Evolutionary conservation across 805 yeast species (phyloP).

Genomic region (Pichia scutulata): DNA sequence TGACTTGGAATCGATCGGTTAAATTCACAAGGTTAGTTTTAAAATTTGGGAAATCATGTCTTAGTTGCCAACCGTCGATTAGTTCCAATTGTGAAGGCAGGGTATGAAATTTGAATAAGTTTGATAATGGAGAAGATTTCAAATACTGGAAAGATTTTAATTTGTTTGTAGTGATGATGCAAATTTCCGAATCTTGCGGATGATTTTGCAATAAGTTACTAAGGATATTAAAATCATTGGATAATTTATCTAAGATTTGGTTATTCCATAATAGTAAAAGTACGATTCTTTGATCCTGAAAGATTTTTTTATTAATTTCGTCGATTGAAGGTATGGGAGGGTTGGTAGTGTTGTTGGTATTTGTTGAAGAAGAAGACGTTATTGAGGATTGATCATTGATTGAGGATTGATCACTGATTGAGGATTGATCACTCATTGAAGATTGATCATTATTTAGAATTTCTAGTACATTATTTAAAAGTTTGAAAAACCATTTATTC

Average conservation of each 20-base stretch:
- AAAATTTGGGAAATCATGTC: constrained; percentile 22
- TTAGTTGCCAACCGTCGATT: constrained; percentile 28
- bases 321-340: constrained; percentile 13
- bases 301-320: constrained; percentile 15
- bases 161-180: constrained; percentile 23
- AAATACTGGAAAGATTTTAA: constrained; percentile 15
- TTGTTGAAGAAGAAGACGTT: not conserved
- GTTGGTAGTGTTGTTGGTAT: too few relatives aligned
- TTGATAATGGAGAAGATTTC: constrained; percentile 6
- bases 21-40: constrained; percentile 25
- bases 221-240: constrained; percentile 19
- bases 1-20: constrained; percentile 15
- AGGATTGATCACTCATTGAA: not conserved
- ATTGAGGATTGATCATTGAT: not conserved
- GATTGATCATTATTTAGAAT: not conserved
- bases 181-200: constrained; percentile 16
- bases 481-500: constrained; percentile 23
- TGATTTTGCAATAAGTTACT: constrained; percentile 8
- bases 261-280: constrained; percentile 25
- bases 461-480: constrained; percentile 13
- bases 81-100: constrained; percentile 25
- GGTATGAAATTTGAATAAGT: constrained; percentile 15
- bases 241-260: constrained; percentile 23
- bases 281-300: constrained; percentile 24
- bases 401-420: not conserved